Evolutionary conservation across 257 asterid species (phyloP).

Genomic region (Petunia secreta): DNA sequence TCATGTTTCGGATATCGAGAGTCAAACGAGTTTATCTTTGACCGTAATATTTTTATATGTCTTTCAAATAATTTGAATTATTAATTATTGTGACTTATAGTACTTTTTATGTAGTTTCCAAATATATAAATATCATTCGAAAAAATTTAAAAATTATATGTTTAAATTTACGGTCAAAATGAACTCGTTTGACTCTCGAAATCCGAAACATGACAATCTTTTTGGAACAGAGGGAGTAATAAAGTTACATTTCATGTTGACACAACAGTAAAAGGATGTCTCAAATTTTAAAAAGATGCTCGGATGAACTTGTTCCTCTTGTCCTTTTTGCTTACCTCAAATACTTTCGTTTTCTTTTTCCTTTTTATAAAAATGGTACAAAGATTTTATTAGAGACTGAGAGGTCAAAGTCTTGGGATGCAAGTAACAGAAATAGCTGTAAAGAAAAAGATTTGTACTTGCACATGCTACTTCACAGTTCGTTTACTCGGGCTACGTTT

Average conservation of each 20-base stretch:
- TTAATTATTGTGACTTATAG: too few relatives aligned
- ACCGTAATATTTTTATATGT: too few relatives aligned
- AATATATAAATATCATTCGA: too few relatives aligned
- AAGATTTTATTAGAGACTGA: not conserved
- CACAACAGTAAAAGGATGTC: not conserved
- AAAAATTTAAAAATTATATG: too few relatives aligned
- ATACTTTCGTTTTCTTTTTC: too few relatives aligned
- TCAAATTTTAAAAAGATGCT: not conserved
- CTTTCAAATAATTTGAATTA: too few relatives aligned
- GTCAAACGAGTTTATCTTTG: too few relatives aligned
- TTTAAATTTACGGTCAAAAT: too few relatives aligned
- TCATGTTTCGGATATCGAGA: too few relatives aligned
- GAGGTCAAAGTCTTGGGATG: constrained; percentile 6
- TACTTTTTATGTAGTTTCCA: too few relatives aligned
- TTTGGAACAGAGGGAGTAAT: not conserved
- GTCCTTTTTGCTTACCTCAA: not conserved
- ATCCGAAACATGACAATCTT: too few relatives aligned
- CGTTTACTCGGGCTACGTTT: not conserved
- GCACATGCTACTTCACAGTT: not conserved
- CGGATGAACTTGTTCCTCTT: not conserved
- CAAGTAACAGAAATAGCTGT: not conserved
- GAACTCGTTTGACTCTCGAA: too few relatives aligned
- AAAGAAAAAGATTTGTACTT: not conserved
- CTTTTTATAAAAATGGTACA: not conserved
- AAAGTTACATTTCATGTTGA: not conserved